Percentiles rank a stretch among this genome's conserved stretches.
These are phyloP conservation scores for Trichophyton equinum DNA, from an alignment of 2,329 filamentous ascomycete species.

Conservation along the genomic window DNA sequence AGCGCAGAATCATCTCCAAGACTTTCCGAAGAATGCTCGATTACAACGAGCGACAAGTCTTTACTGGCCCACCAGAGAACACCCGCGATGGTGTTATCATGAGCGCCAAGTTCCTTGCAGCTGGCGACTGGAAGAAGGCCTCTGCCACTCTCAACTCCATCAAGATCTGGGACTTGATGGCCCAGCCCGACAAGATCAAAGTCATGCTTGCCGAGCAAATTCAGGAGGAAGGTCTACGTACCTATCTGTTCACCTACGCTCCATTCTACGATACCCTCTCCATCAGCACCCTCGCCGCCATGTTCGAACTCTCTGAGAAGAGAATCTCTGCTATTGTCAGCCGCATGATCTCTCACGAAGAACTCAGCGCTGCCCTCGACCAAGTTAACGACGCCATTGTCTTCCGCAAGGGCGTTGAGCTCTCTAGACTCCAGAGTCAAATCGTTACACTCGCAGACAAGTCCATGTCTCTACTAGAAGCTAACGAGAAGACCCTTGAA, in stretches of 20 bases:
- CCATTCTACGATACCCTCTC: slow-evolving; percentile 97
- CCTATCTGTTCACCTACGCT: slow-evolving; percentile 98
- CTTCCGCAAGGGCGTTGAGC: slow-evolving; percentile 98
- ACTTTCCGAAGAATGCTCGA: slow-evolving; percentile 98
- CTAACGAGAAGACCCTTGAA: slow-evolving; percentile 93
- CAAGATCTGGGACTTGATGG: slow-evolving; percentile 99
- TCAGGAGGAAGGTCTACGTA: slow-evolving; percentile 94
- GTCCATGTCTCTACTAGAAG: slow-evolving; percentile 88
- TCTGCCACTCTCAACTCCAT: slow-evolving; percentile 89
- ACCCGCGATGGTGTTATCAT: slow-evolving; percentile 99
- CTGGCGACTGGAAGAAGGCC: slow-evolving; percentile 97
- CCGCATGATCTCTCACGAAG: slow-evolving; percentile 99
- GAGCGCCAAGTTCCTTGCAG: slow-evolving; percentile 89
- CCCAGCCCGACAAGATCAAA: slow-evolving; percentile 87
- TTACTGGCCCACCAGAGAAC: slow-evolving; percentile 96
- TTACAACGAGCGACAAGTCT: slow-evolving; percentile 98
- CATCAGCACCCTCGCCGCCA: slow-evolving; percentile 67
- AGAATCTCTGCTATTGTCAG: slow-evolving; percentile 93
- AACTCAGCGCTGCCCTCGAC: slow-evolving; percentile 88
- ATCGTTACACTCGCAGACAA: slow-evolving; percentile 92
- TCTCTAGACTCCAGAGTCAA: slow-evolving; percentile 88
- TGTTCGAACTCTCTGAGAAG: slow-evolving; percentile 87
- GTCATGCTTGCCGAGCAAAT: slow-evolving; percentile 94
- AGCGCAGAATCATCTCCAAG: slow-evolving; percentile 97
- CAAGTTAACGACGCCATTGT: slow-evolving; percentile 96